Evolutionary conservation across 2,329 filamentous ascomycete species (phyloP).

Genomic region (Ophiostoma novo-ulmi): DNA sequence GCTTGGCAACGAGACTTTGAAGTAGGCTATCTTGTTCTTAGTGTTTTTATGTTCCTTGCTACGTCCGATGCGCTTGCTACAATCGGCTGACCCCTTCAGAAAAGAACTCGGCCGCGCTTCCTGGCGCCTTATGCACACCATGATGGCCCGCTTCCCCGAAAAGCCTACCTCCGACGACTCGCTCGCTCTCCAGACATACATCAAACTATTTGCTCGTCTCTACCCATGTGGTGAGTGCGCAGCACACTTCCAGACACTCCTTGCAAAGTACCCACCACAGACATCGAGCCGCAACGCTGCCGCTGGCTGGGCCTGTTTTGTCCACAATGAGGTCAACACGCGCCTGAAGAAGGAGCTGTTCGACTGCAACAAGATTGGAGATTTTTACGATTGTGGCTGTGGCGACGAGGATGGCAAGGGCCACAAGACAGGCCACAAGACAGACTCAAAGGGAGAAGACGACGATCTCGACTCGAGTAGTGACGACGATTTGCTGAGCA

Average conservation of each 20-base stretch:
- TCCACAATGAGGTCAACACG: conserved; percentile 64
- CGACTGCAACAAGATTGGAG: conserved; percentile 62
- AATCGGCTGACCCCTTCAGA: neutral
- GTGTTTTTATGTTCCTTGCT: neutral
- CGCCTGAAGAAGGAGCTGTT: conserved; percentile 57
- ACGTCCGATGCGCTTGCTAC: neutral
- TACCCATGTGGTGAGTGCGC: conserved; percentile 69
- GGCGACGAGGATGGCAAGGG: conserved; percentile 59
- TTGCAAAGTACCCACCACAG: conserved; percentile 60
- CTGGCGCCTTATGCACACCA: conserved; percentile 67
- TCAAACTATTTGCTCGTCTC: conserved; percentile 61
- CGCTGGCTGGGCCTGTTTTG: conserved; percentile 62
- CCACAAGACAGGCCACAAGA: conserved; percentile 13
- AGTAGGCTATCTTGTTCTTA: conserved; percentile 45
- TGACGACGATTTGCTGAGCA: conserved; percentile 24
- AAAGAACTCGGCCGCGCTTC: conserved; percentile 60
- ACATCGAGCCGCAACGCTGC: conserved; percentile 58
- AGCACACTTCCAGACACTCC: conserved; percentile 58
- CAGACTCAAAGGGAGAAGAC: conserved; percentile 26
- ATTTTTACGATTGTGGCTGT: conserved; percentile 68
- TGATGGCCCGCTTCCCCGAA: conserved; percentile 65
- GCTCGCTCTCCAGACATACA: conserved; percentile 58
- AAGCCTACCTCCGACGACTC: conserved; percentile 58
- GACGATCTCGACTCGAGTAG: conserved; percentile 30
- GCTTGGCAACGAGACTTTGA: conserved; percentile 74